Conservation (phyloP, 768 basidiomycete species). For the Cytidiella melzeri region DNA sequence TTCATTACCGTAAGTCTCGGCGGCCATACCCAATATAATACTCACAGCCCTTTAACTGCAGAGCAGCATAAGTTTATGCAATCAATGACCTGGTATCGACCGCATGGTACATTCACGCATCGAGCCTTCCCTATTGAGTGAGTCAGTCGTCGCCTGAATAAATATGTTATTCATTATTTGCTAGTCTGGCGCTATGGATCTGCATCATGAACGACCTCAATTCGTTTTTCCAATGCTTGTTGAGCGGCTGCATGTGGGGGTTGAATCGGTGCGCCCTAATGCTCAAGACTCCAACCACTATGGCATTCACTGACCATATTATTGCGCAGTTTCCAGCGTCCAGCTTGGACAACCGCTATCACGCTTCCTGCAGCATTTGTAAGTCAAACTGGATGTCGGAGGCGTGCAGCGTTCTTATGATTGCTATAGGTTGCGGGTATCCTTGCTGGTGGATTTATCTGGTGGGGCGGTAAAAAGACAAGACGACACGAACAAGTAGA, state of each 20-base stretch:
- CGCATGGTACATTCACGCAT: slow-evolving; percentile 81
- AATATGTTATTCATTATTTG: background rate
- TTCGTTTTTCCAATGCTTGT: slow-evolving; percentile 72
- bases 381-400: slow-evolving; percentile 27
- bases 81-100: slow-evolving; percentile 80
- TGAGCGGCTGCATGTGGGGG: slow-evolving; percentile 80
- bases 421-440: slow-evolving; percentile 43
- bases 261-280: slow-evolving; percentile 48
- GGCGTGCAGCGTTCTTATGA: background rate
- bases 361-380: slow-evolving; percentile 72
- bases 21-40: background rate
- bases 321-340: slow-evolving; percentile 44
- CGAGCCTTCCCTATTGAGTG: slow-evolving; percentile 67
- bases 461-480: slow-evolving; percentile 63
- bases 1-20: slow-evolving; percentile 51
- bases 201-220: slow-evolving; percentile 71
- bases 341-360: slow-evolving; percentile 59
- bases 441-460: slow-evolving; percentile 64
- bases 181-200: slow-evolving; percentile 63
- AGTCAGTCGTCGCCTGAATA: slow-evolving; percentile 12
- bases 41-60: slow-evolving; percentile 18
- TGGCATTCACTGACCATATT: background rate
- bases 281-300: background rate
- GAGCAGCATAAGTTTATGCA: slow-evolving; percentile 66
- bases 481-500: slow-evolving; percentile 62